Base-by-base conservation (phyloP, 257 asterid genomes). In the Plantago elongata region DNA sequence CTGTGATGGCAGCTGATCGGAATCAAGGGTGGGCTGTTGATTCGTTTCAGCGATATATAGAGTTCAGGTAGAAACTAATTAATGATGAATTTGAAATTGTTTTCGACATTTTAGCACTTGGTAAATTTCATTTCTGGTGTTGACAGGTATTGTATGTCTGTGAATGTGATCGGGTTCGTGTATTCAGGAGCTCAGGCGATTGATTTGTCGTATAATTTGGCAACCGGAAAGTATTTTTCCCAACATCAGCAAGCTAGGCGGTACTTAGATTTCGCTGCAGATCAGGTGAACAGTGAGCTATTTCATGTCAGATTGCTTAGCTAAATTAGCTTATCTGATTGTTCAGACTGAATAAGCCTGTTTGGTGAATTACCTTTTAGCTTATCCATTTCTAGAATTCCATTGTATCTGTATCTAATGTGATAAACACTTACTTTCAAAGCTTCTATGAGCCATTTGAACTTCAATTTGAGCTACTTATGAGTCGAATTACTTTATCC, bases 181-280 rank as follows among this genome's bases (percentile, higher is more conserved):
- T 91, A 91, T 67, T 86, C 95, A 0, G 87, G 67, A 51, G 95
- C 83, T 17, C 98, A 91, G 73, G 83, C 89, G 2, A 46, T 83
- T 13, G 80, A 74, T 77, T 51, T 79, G 63, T 72, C 73, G 9
- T 78, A 81, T 67, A 74, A 71, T 57, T 74, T 81, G 54, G 84
- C 67, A 52, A 74, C 87, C 0, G 86, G 93, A 66, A 86, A 83
- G 67, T 74, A 69, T 30, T 14, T 56, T 13, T 40, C 63, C 51
- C 81, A 67, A 64, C 79, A 58, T 44, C 80, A 45, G 42, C 81
- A 68, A 63, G 72, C 78, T 69, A 83, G 95, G 17, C 49, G 55
- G 61, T 78, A 72, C 81, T 71, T 84, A 18, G 87, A 86, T 75
- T 91, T 91, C 61, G 80, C 86, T 54, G 45, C 77, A 65, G 98